Conservation (phyloP, 148 eudicot species). For the Mesembryanthemum crystallinum region DNA sequence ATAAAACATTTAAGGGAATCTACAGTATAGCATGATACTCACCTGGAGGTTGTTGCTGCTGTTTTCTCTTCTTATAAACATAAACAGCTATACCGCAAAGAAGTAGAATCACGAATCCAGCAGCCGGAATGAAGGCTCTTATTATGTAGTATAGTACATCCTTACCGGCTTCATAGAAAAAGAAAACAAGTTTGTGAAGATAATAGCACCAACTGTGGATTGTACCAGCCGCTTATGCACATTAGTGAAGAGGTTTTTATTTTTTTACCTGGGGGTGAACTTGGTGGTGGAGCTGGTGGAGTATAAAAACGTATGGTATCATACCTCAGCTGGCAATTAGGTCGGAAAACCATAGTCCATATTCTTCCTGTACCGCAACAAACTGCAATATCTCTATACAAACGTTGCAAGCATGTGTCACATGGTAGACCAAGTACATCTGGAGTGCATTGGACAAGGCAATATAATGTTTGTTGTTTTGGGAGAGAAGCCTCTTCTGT, state of each 20-base stretch:
- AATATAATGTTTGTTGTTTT: neutral
- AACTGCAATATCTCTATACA: neutral
- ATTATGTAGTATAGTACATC: neutral
- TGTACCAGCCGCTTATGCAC: neutral
- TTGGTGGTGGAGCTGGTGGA: neutral
- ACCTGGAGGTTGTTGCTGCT: neutral
- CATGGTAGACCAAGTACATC: slow-evolving; percentile 20
- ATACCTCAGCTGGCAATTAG: slow-evolving; percentile 24
- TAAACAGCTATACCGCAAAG: neutral
- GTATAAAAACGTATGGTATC: slow-evolving; percentile 6
- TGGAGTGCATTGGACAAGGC: slow-evolving; percentile 29
- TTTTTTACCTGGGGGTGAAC: slow-evolving; percentile 16
- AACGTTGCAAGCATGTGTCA: slow-evolving; percentile 15
- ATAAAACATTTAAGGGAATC: neutral
- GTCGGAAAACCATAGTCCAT: neutral
- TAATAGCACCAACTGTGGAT: neutral
- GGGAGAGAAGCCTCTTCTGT: slow-evolving; percentile 6
- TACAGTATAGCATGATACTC: neutral
- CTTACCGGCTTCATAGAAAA: neutral
- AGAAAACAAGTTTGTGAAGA: neutral
- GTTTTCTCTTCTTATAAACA: neutral
- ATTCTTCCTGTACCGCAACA: neutral
- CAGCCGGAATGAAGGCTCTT: neutral
- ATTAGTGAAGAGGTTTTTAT: neutral
- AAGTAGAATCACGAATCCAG: neutral